phyloP scores from a whole-genome alignment of 2,329 filamentous ascomycete species.

The Venturiaceae sp. region DNA sequence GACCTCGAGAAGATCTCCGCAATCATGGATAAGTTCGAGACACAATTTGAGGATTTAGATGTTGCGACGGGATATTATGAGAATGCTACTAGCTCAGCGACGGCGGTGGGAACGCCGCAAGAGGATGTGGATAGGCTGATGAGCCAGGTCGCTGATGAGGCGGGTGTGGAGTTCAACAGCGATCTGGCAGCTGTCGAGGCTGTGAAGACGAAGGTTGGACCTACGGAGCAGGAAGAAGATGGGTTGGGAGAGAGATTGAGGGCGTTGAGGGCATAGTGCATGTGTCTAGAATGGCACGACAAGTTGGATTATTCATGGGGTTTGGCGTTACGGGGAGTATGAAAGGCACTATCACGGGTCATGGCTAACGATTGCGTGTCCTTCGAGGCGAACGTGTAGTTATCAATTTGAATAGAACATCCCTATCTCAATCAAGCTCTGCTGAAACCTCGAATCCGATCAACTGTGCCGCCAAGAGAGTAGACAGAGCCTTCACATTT shows the following conservation, averaged over 20 bases:
- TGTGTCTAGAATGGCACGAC: neutral
- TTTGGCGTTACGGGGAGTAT: neutral
- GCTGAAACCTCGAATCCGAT: neutral
- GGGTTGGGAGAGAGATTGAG: slow-evolving; percentile 52
- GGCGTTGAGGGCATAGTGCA: slow-evolving; percentile 31
- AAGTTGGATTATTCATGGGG: neutral
- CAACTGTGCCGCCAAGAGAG: neutral
- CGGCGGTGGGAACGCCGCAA: slow-evolving; percentile 63
- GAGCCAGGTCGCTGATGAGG: slow-evolving; percentile 78
- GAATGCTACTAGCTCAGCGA: slow-evolving; percentile 72
- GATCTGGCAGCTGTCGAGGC: slow-evolving; percentile 56
- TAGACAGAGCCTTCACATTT: neutral
- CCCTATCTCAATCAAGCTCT: neutral
- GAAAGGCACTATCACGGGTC: neutral
- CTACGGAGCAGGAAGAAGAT: slow-evolving; percentile 71
- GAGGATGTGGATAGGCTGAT: slow-evolving; percentile 82
- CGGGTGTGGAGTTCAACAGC: slow-evolving; percentile 69
- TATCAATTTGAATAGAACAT: neutral
- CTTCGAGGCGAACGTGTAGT: neutral
- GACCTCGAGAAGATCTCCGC: slow-evolving; percentile 55
- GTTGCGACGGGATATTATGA: slow-evolving; percentile 62
- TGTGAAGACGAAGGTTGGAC: slow-evolving; percentile 49
- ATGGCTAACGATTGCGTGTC: neutral
- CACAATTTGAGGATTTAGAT: slow-evolving; percentile 42
- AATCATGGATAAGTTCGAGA: slow-evolving; percentile 58